phyloP scores from a whole-genome alignment of 73 alveolate species.

The Breviolum minutum region DNA sequence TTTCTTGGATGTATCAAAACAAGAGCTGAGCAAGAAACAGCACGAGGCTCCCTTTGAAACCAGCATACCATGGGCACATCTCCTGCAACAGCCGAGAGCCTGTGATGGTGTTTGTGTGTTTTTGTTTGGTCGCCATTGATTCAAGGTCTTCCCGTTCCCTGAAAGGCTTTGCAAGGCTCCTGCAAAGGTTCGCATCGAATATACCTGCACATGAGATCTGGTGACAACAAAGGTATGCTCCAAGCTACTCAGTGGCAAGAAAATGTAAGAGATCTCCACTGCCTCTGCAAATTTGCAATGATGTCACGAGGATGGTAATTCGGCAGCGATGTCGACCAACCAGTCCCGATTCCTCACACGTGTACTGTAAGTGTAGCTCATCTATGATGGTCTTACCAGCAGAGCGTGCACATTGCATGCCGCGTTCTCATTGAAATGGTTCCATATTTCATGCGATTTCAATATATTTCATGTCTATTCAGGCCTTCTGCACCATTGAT shows the following conservation, averaged over 20 bases:
- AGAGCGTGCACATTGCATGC: too few species aligned
- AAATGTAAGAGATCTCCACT: too few species aligned
- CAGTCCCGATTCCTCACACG: constrained; percentile 99
- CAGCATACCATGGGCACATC: constrained; percentile 94
- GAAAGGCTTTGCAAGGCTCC: not conserved
- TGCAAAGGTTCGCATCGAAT: constrained; percentile 87
- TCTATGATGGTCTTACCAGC: not conserved
- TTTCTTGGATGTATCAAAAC: too few species aligned
- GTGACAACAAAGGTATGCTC: not conserved
- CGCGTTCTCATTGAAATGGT: not conserved
- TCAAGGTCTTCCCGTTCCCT: too few species aligned
- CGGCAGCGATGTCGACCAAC: constrained; percentile 99
- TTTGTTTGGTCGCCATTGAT: too few species aligned
- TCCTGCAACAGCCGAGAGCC: not conserved
- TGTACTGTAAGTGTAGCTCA: not conserved
- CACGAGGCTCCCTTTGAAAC: constrained; percentile 88
- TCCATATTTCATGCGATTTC: not conserved
- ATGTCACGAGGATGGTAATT: constrained; percentile 99
- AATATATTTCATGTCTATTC: not conserved
- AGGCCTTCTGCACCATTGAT: constrained; percentile 99
- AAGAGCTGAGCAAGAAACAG: not conserved
- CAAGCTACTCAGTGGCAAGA: not conserved
- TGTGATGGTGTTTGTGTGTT: not conserved
- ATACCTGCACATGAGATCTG: not conserved
- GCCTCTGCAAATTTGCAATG: constrained; percentile 96